Conservation (phyloP, 768 basidiomycete genomes). For the Suillus subaureus region DNA sequence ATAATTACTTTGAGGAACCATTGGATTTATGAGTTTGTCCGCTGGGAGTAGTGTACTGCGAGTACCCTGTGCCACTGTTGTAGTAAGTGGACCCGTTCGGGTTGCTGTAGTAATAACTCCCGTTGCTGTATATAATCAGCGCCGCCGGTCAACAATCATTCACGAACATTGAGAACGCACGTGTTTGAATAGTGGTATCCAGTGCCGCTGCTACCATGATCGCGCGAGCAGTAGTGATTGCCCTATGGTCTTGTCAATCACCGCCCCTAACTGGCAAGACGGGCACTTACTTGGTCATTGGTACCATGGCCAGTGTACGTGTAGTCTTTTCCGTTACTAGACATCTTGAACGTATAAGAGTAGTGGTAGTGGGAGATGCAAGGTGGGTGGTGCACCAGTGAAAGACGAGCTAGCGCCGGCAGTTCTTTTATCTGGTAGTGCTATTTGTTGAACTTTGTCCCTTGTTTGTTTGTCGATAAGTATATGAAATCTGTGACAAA, state of each 20-base stretch:
- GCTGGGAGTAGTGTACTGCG: conserved; percentile 53
- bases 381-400: background rate
- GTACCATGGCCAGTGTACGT: conserved; percentile 50
- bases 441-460: background rate
- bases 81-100: conserved; percentile 63
- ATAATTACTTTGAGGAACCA: conserved; percentile 24
- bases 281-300: conserved; percentile 47
- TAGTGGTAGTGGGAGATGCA: background rate
- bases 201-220: conserved; percentile 41
- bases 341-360: background rate
- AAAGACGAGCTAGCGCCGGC: background rate
- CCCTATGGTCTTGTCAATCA: conserved; percentile 40
- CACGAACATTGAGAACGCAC: conserved; percentile 33
- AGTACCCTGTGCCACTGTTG: conserved; percentile 48
- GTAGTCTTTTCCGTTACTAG: conserved; percentile 31
- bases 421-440: background rate
- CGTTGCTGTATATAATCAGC: conserved; percentile 37
- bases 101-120: conserved; percentile 67
- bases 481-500: background rate
- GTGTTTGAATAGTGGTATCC: conserved; percentile 67
- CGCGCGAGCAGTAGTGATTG: conserved; percentile 61
- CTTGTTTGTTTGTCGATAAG: background rate
- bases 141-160: background rate
- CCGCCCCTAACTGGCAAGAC: background rate
- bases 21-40: conserved; percentile 34